Conservation (phyloP, 345 rosid genomes). For the Sisymbrium irio region DNA sequence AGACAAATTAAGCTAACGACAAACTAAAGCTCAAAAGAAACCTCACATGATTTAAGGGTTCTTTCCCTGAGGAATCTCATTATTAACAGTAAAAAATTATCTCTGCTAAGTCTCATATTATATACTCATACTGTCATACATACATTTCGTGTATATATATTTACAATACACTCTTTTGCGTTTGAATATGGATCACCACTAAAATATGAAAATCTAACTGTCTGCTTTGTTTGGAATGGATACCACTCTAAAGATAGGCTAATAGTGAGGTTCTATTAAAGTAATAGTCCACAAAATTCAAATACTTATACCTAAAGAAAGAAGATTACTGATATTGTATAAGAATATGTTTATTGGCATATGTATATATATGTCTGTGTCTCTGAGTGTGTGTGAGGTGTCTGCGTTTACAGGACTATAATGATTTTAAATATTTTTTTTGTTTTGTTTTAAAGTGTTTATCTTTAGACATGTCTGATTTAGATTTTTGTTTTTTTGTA, state of each 20-base stretch:
- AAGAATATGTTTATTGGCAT: not conserved
- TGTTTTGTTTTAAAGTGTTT: not conserved
- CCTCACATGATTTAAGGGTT: conserved; percentile 33
- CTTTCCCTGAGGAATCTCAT: conserved; percentile 14
- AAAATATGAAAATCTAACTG: not conserved
- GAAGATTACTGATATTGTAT: not conserved
- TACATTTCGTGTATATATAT: not conserved
- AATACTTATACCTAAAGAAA: not conserved
- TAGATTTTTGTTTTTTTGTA: not conserved
- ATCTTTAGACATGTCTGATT: not conserved
- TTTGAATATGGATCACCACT: conserved; percentile 6
- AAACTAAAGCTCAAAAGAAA: conserved; percentile 25
- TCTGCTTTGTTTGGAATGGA: not conserved
- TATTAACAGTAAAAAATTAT: not conserved
- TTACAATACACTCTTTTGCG: not conserved
- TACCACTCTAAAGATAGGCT: not conserved
- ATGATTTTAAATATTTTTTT: too few relatives aligned
- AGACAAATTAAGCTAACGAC: conserved; percentile 33
- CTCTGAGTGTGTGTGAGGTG: not conserved
- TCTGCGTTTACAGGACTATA: too few relatives aligned
- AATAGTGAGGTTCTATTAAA: not conserved
- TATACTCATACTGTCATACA: too few relatives aligned
- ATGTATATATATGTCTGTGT: not conserved
- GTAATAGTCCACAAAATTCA: not conserved
- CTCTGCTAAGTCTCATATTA: not conserved